Evolutionary conservation across 139 green algal genomes (phyloP), one percentile per base, ranked within the genome.

Genomic region (Ostreobium quekettii): DNA sequence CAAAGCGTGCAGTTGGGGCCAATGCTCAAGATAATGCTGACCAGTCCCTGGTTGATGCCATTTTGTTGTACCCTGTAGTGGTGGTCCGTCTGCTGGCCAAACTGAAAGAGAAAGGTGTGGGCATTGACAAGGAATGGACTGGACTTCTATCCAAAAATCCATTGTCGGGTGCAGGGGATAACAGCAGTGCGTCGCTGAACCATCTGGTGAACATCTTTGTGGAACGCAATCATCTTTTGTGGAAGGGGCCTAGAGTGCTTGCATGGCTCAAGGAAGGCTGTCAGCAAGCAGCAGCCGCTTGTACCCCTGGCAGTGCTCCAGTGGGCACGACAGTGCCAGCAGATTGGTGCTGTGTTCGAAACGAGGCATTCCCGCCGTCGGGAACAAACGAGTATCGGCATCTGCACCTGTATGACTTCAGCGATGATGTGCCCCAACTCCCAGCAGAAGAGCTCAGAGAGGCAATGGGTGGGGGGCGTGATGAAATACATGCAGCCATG

Each of bases 221-320:
- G 32, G 88, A 96, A 76, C 81, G 90, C 48, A 85, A 87, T 57
- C 74, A 86, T 35, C 35, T 87, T 53, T 78, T 97, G 53, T 97
- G 90, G 89, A 92, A 95, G 74, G 37, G 79, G n/a, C 66, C 74
- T 30, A 79, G 87, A 24, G 81, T 86, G 1, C 80, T 90, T 42
- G 74, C 77, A 5, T 87, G 84, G 76, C 74, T 97, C 60, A 64
- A 77, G 22, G 60, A 66, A 53, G 72, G 67, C 29, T 72, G 73
- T 67, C 48, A 48, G 29, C 61, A 62, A 63, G 78, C 76, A 61
- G 75, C 60, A 46, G 79, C 86, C 42, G 56, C 24, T 56, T 24
- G 33, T n/a, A 4, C 8, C 15, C 4, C 49, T 6, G 35, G 61
- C 5, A 32, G 15, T 6, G 3, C 7, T 24, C 11, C 35, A 4